Evolutionary conservation across 2,329 filamentous ascomycete species (phyloP), one percentile per base, ranked within the genome.

Genomic region (Bipolaris gigantea): DNA sequence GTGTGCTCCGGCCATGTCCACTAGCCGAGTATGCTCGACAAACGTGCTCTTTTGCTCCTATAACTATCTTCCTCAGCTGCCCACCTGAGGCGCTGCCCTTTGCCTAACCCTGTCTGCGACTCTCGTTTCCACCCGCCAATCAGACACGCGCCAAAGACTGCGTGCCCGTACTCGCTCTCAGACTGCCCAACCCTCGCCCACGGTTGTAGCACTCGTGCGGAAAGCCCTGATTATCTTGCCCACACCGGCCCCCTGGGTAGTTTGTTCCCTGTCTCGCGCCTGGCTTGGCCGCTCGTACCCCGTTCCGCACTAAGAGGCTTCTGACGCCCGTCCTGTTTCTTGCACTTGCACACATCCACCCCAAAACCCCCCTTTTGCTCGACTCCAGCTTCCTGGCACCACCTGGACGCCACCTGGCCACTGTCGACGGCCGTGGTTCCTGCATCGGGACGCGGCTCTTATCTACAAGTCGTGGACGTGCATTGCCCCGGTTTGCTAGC

Each of bases 161-260:
- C 54, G 54, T 57, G 54, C 54, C 33, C 19, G 45, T 42, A 19
- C 25, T 57, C 45, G 46, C 50, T 52, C 48, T 32, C 38, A 39
- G 19, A 34, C 48, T 32, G 53, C 41, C 38, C 50, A 19, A 27
- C 46, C 39, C 15, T 40, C 47, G 41, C 46, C 27, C 33, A 54
- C 36, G 19, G 21, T 36, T 36, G 35, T 13, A 39, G 32, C 39
- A 18, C 10, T 25, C 27, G 25, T 33, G 27, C 32, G 15, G 18
- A 15, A 15, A 13, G 27, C 27, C 36, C 19, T 35, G 15, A 41
- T 34, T 42, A 23, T 46, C 42, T 51, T 25, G 16, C 41, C 21
- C 35, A 41, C 40, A 33, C 40, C 38, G 23, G 30, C 8, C 9
- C 27, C 39, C 11, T 39, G 23, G 38, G 32, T 34, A 16, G 44